A percentile compares a stretch with the other conserved stretches of the same genome.
phyloP scores from a whole-genome alignment of 768 basidiomycete genomes.

The Russula foetens region DNA sequence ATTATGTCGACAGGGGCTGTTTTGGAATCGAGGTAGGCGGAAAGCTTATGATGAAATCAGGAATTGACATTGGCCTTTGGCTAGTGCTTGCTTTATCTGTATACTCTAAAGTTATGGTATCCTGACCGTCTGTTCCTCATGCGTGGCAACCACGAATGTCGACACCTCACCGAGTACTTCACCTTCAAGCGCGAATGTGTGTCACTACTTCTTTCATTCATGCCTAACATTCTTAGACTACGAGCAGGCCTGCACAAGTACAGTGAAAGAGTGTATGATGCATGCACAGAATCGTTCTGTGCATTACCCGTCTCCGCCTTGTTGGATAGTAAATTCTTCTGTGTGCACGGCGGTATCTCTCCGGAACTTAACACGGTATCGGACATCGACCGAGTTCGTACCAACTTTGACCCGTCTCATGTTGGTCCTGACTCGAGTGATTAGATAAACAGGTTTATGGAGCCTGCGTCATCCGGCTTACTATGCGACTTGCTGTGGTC shows the following conservation, averaged over 20 bases:
- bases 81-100: slow-evolving; percentile 50
- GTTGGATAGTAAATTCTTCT: slow-evolving; percentile 94
- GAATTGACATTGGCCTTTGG: background rate
- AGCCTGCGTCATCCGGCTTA: slow-evolving; percentile 86
- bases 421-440: slow-evolving; percentile 1
- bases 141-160: slow-evolving; percentile 59
- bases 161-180: slow-evolving; percentile 59
- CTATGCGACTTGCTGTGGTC: slow-evolving; percentile 96
- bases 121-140: slow-evolving; percentile 53
- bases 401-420: background rate
- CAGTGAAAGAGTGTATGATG: slow-evolving; percentile 78
- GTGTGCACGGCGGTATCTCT: slow-evolving; percentile 93
- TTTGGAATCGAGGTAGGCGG: slow-evolving; percentile 61
- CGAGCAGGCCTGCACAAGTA: slow-evolving; percentile 82
- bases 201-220: slow-evolving; percentile 24
- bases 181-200: slow-evolving; percentile 96
- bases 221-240: background rate
- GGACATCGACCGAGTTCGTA: slow-evolving; percentile 58
- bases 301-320: slow-evolving; percentile 85
- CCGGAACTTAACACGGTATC: slow-evolving; percentile 75
- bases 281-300: slow-evolving; percentile 84
- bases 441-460: slow-evolving; percentile 86
- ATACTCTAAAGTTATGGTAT: slow-evolving; percentile 56
- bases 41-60: background rate
- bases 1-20: slow-evolving; percentile 92